These are phyloP conservation scores for Beauveria sp. DNA, from an alignment of 2,329 filamentous ascomycete species.

Conservation along the genomic window DNA sequence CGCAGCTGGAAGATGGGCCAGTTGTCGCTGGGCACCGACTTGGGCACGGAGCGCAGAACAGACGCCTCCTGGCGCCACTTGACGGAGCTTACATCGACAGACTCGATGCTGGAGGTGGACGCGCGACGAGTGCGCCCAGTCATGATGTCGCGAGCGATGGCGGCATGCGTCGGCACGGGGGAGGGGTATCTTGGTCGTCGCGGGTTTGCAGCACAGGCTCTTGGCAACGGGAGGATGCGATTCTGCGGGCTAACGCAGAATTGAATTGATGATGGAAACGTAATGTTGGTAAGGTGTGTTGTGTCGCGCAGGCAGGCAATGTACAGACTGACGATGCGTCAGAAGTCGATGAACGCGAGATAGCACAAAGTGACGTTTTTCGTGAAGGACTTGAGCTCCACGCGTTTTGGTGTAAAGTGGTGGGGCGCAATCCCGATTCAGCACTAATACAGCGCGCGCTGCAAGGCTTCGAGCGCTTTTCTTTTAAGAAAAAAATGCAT, in stretches of 20 bases:
- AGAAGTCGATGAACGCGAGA: not conserved
- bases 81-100: slow-evolving; percentile 29
- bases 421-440: not conserved
- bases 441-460: no score
- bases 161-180: slow-evolving; percentile 15
- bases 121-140: slow-evolving; percentile 31
- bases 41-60: slow-evolving; percentile 23
- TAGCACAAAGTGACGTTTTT: not conserved
- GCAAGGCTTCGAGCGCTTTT: no score
- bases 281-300: not conserved
- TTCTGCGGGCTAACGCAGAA: not conserved
- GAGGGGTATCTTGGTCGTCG: not conserved
- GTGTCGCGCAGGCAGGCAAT: not conserved
- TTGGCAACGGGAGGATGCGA: not conserved
- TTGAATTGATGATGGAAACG: not conserved
- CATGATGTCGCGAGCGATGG: slow-evolving; percentile 23
- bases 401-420: slow-evolving; percentile 11
- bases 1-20: slow-evolving; percentile 57
- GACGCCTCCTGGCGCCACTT: slow-evolving; percentile 28
- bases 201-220: not conserved
- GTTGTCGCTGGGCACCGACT: slow-evolving; percentile 32
- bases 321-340: not conserved
- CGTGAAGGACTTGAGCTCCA: not conserved
- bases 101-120: slow-evolving; percentile 39
- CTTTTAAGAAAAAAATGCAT: no score